phyloP scores from a whole-genome alignment of 1,139 yeast species.

The Debaryomycetaceae sp. region DNA sequence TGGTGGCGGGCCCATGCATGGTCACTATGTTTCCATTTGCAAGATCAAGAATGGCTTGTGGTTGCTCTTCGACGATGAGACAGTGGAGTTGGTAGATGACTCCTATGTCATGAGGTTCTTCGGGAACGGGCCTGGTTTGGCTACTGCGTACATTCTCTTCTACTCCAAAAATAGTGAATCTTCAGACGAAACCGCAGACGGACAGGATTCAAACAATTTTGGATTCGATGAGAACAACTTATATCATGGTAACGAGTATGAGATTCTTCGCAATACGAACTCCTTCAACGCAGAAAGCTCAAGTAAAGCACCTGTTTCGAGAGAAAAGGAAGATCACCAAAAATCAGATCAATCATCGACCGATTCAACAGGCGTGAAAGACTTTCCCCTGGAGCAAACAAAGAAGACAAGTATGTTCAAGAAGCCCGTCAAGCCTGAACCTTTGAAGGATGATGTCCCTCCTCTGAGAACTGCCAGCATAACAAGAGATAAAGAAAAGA shows the following conservation, averaged over 20 bases:
- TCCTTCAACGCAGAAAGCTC: conserved; percentile 9
- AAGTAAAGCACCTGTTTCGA: conserved; percentile 7
- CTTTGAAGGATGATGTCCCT: conserved; percentile 5
- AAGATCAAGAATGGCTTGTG: conserved; percentile 80
- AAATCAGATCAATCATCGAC: conserved; percentile 13
- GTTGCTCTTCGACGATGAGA: conserved; percentile 92
- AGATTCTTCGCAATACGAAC: conserved; percentile 8
- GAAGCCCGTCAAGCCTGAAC: conserved; percentile 29
- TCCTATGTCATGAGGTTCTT: conserved; percentile 79
- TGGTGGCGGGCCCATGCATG: conserved; percentile 98
- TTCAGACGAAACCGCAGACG: conserved; percentile 10
- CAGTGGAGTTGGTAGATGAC: conserved; percentile 86
- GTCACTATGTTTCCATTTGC: conserved; percentile 87
- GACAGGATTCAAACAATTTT: conserved; percentile 26
- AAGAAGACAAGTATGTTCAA: conserved; percentile 20
- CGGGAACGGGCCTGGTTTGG: conserved; percentile 86
- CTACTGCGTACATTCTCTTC: conserved; percentile 87
- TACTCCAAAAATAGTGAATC: conserved; percentile 35
- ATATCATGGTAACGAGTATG: conserved; percentile 31
- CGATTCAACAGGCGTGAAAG: conserved; percentile 7
- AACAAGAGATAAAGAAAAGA: conserved; percentile 24
- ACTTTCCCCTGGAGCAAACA: neutral
- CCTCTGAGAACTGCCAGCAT: neutral
- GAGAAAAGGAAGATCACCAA: conserved; percentile 7
- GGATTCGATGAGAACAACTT: conserved; percentile 34